These are phyloP conservation scores for Porphyridium purpureum DNA, from an alignment of 23 red algal species.

Conservation along the genomic window DNA sequence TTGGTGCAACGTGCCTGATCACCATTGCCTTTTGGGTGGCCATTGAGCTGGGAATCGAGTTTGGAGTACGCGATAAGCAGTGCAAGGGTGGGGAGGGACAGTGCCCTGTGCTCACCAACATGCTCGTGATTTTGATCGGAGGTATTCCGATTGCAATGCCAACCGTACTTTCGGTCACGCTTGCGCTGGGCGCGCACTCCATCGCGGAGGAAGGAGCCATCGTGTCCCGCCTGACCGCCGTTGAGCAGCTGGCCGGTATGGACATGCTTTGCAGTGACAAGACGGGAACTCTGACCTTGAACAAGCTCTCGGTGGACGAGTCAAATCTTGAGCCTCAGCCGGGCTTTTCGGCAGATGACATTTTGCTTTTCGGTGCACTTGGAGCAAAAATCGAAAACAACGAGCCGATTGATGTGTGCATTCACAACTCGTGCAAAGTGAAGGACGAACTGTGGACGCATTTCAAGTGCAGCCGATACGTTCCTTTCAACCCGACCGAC, in stretches of 20 bases:
- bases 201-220: conserved; percentile 25
- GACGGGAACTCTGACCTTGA: conserved; percentile 29
- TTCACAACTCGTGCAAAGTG: conserved; percentile 11
- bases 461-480: no score
- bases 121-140: conserved; percentile 42
- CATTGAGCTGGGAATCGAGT: conserved; percentile 11
- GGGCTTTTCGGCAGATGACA: conserved; percentile 10
- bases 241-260: conserved; percentile 34
- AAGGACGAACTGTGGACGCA: conserved; percentile 17
- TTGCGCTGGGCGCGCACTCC: conserved; percentile 27
- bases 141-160: conserved; percentile 46
- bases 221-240: conserved; percentile 31
- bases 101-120: conserved; percentile 20
- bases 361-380: conserved; percentile 10
- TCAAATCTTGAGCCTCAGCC: conserved; percentile 1
- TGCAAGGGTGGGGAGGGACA: no score
- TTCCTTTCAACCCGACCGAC: conserved; percentile 24
- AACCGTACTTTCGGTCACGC: conserved; percentile 15
- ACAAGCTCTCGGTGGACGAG: conserved; percentile 23
- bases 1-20: conserved; percentile 27
- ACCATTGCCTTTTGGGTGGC: conserved; percentile 6
- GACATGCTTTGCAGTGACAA: conserved; percentile 35
- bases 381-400: conserved; percentile 20
- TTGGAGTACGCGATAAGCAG: no score
- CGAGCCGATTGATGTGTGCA: conserved; percentile 26